Conservation (phyloP, 148 eudicot species). For the Diospyros lotus region DNA sequence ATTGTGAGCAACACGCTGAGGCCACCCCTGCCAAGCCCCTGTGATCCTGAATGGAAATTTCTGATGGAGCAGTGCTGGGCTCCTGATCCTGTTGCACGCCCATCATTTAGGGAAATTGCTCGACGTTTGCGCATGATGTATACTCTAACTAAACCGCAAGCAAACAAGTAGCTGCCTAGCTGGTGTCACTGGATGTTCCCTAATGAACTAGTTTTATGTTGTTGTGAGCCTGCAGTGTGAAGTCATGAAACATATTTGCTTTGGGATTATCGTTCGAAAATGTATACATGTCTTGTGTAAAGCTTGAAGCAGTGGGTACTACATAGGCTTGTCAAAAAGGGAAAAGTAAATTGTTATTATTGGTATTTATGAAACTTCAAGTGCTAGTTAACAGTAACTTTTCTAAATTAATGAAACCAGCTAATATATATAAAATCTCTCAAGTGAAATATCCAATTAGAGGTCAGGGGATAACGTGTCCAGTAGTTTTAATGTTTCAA, state of each 20-base stretch:
- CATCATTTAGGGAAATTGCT: conserved; percentile 45
- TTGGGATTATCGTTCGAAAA: not conserved
- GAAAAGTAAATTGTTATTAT: not conserved
- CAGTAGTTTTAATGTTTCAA: too few relatives aligned
- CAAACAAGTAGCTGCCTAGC: conserved; percentile 7
- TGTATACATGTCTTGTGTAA: conserved; percentile 2
- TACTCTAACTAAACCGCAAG: conserved; percentile 12
- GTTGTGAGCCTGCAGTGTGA: not conserved
- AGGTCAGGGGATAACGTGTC: too few relatives aligned
- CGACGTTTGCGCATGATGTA: conserved; percentile 39
- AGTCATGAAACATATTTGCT: conserved; percentile 4
- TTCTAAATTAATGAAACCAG: too few relatives aligned
- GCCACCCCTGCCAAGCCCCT: conserved; percentile 37
- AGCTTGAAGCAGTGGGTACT: not conserved
- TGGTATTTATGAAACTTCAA: not conserved
- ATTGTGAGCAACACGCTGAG: conserved; percentile 51
- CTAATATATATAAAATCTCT: too few relatives aligned
- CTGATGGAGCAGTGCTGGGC: conserved; percentile 57
- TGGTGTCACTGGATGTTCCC: not conserved
- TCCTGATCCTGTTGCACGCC: conserved; percentile 40
- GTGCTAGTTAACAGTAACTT: too few relatives aligned
- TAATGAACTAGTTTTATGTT: not conserved
- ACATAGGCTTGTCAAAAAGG: not conserved
- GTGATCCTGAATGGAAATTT: conserved; percentile 44
- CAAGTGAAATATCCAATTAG: too few relatives aligned